phyloP scores from a whole-genome alignment of 1,284 basidiomycete genomes.

The Melanopsichium pennsylvanicum region DNA sequence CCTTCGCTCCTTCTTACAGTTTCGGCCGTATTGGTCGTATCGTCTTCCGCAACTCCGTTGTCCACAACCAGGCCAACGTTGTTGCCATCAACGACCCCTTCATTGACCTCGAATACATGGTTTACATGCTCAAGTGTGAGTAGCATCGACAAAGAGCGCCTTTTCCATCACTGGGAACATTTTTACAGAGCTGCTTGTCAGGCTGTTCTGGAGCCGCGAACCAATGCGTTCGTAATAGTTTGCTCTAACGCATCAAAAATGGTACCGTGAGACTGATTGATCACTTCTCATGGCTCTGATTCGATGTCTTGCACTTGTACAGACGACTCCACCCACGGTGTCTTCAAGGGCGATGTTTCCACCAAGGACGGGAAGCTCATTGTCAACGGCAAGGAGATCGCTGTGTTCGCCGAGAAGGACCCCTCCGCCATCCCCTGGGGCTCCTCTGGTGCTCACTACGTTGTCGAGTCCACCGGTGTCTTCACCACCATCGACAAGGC shows the following conservation, averaged over 20 bases:
- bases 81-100: conserved; percentile 74
- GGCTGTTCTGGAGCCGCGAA: too few species aligned
- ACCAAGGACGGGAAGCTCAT: conserved; percentile 87
- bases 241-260: too few species aligned
- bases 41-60: conserved; percentile 81
- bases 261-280: too few species aligned
- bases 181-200: too few species aligned
- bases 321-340: conserved; percentile 92
- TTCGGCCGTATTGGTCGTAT: conserved; percentile 71
- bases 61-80: conserved; percentile 52
- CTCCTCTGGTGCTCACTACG: conserved; percentile 83
- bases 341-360: conserved; percentile 87
- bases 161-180: too few species aligned
- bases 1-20: conserved; percentile 21
- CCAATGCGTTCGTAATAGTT: too few species aligned
- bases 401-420: conserved; percentile 83
- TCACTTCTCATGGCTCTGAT: too few species aligned
- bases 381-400: conserved; percentile 82
- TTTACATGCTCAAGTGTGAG: conserved; percentile 91
- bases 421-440: conserved; percentile 88
- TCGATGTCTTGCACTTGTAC: conserved; percentile 8
- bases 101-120: conserved; percentile 79
- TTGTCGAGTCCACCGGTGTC: conserved; percentile 98
- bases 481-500: conserved; percentile 94
- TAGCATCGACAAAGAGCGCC: neutral